phyloP scores from a whole-genome alignment of 2,329 filamentous ascomycete species.

The Botrytis deweyae region DNA sequence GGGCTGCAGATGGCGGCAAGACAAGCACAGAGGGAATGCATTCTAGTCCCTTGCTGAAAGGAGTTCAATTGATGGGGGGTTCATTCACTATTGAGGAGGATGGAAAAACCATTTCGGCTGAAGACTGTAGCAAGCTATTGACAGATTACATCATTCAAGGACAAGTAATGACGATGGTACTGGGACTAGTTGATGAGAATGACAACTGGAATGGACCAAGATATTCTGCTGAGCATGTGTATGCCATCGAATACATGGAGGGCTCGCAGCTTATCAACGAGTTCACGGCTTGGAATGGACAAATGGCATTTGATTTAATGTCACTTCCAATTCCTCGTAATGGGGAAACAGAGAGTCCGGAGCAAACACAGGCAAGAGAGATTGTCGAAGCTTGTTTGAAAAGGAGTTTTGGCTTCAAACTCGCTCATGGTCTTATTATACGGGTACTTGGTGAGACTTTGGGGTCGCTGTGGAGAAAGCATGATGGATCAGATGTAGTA shows the following conservation, averaged over 20 bases:
- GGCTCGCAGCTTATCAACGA: conserved; percentile 54
- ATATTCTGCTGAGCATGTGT: conserved; percentile 51
- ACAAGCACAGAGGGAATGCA: conserved; percentile 53
- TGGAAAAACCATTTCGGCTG: conserved; percentile 40
- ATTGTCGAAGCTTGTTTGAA: conserved; percentile 53
- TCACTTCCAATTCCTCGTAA: conserved; percentile 43
- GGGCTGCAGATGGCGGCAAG: conserved; percentile 48
- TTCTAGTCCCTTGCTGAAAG: conserved; percentile 47
- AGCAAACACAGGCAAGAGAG: conserved; percentile 49
- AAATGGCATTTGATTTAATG: conserved; percentile 51
- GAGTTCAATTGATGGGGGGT: conserved; percentile 42
- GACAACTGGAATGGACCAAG: conserved; percentile 54
- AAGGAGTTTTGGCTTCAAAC: conserved; percentile 54
- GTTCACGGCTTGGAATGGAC: conserved; percentile 52
- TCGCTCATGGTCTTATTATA: conserved; percentile 55
- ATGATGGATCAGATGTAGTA: conserved; percentile 50
- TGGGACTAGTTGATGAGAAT: conserved; percentile 52
- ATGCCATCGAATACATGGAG: conserved; percentile 50
- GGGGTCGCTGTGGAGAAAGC: conserved; percentile 52
- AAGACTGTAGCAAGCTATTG: conserved; percentile 46
- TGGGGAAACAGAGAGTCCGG: conserved; percentile 44
- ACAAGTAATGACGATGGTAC: conserved; percentile 51
- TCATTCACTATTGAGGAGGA: conserved; percentile 37
- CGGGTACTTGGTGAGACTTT: conserved; percentile 51
- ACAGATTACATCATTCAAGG: conserved; percentile 59